Evolutionary conservation across 257 asterid genomes (phyloP), one percentile per base, ranked within the genome.

Genomic region (Penstemon newberryi): DNA sequence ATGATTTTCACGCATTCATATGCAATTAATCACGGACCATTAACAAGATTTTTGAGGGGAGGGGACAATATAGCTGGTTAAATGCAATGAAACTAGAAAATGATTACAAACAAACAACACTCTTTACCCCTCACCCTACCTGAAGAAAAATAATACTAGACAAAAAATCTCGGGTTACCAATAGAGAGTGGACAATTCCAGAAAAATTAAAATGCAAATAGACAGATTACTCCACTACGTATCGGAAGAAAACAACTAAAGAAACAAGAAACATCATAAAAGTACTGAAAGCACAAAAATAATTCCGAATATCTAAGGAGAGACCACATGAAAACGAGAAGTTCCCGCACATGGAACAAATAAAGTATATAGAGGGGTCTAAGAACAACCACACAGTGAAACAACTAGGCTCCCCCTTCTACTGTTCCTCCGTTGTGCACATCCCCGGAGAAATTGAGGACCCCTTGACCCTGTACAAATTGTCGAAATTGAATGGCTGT

Each of bases 261-360:
- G 18, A 15, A 15, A 38, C 2, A 45, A 9, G 18, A 62, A 5
- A 2, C 13, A 13, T 15, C 19, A 54, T 36, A 9, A 54, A 8
- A 19, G 36, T 18, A 9, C 44, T 38, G 39, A 37, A 74, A 53
- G 9, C 41, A 18, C 6, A 8, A 55, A 61, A 46, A 8, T 40
- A 11, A 8, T 54, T 44, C 37, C 12, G 9, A 8, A 52, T 4
- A 60, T 15, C 18, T 43, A 11, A 51, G 47, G 19, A 40, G 38
- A 4, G 33, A 15, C 44, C 53, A 44, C 15, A 61, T 63, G 38
- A 41, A 43, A 38, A 51, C 19, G 72, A 49, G 49, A 69, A 51
- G 59, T 50, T 56, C 49, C 73, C 58, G 73, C 43, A 63, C 18
- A 74, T 39, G 44, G 9, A 59, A 63, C 45, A 4, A 51, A 63